Evolutionary conservation across 2,329 filamentous ascomycete species (phyloP).

Genomic region (Stagonosporopsis rhizophila): DNA sequence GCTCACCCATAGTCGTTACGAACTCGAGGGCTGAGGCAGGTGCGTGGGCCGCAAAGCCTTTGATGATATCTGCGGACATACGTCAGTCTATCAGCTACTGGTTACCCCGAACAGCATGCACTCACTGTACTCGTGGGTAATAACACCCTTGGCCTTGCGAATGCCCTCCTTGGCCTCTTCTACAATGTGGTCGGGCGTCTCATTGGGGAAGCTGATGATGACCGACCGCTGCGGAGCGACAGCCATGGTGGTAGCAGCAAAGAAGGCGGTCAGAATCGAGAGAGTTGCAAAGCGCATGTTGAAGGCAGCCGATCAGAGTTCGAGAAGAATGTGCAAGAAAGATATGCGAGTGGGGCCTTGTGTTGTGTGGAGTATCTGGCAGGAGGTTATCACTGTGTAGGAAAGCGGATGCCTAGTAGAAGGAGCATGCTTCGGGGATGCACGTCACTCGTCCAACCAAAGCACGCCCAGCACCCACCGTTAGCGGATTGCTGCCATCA

Average conservation of each 20-base stretch:
- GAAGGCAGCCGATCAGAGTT: not conserved
- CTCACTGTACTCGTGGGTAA: constrained; percentile 76
- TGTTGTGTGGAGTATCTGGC: not conserved
- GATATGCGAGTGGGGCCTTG: not conserved
- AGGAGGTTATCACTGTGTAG: not conserved
- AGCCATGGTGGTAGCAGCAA: constrained; percentile 69
- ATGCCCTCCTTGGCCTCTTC: constrained; percentile 75
- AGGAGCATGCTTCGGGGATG: constrained; percentile 12
- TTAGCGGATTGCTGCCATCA: not conserved
- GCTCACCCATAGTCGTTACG: constrained; percentile 67
- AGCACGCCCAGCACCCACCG: not conserved
- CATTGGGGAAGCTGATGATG: constrained; percentile 77
- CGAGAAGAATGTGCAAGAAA: not conserved
- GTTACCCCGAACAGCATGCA: not conserved
- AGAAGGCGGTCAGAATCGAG: constrained; percentile 63
- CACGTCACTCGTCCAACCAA: constrained; percentile 14
- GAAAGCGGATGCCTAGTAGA: constrained; percentile 10
- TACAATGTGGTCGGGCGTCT: constrained; percentile 72
- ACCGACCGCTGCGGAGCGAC: constrained; percentile 69
- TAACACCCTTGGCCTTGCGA: constrained; percentile 68
- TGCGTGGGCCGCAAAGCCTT: constrained; percentile 79
- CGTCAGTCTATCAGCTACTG: not conserved
- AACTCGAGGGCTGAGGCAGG: constrained; percentile 72
- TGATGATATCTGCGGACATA: constrained; percentile 55
- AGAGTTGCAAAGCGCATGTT: constrained; percentile 72